Evolutionary conservation across 2,329 filamentous ascomycete genomes (phyloP).

Genomic region (Mariannaea sp.): DNA sequence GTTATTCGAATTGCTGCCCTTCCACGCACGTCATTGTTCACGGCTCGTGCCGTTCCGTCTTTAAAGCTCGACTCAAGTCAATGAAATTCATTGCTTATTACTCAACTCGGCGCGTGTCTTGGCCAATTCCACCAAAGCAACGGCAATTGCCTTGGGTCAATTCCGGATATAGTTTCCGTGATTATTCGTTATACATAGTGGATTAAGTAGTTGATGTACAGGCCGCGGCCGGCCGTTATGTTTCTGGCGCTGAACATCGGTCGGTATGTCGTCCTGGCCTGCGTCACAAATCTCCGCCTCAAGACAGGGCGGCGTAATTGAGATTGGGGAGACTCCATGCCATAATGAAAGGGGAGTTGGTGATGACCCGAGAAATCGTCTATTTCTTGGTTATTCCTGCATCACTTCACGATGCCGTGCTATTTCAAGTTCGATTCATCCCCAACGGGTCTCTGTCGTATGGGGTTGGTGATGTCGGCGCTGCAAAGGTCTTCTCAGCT

Average conservation of each 20-base stretch:
- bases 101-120: slow-evolving; percentile 1
- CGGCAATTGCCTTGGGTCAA: slow-evolving; percentile 18
- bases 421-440: slow-evolving; percentile 59
- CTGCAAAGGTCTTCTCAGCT: slow-evolving; percentile 47
- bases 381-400: slow-evolving; percentile 2
- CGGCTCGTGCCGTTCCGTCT: not conserved
- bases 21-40: not conserved
- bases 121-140: slow-evolving; percentile 3
- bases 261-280: no score
- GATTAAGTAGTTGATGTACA: slow-evolving; percentile 19
- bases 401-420: slow-evolving; percentile 1
- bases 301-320: slow-evolving; percentile 1
- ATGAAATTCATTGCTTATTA: not conserved
- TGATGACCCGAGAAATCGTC: no score
- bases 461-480: slow-evolving; percentile 34
- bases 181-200: slow-evolving; percentile 20
- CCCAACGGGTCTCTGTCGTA: slow-evolving; percentile 57
- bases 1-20: not conserved
- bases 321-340: not conserved
- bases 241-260: slow-evolving; percentile 10
- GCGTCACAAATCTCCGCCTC: slow-evolving; percentile 8
- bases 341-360: not conserved
- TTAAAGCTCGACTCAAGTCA: not conserved
- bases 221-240: slow-evolving; percentile 1
- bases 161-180: slow-evolving; percentile 25